Conservation (phyloP, 75 land plant genomes). For the Selaginella moellendorffii region DNA sequence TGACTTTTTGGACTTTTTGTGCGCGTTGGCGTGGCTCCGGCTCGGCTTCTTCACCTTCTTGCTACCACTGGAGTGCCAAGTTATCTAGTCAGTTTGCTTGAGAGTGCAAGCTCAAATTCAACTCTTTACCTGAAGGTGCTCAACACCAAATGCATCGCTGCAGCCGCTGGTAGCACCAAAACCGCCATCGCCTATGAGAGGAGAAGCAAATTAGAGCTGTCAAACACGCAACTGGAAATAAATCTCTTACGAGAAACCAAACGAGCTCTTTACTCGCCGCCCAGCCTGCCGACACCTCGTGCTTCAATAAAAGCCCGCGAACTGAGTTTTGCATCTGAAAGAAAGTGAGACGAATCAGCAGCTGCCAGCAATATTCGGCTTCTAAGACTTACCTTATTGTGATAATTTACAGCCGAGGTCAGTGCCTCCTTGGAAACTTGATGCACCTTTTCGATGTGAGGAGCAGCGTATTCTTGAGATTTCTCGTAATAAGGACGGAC, state of each 20-base stretch:
- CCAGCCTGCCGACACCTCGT: not conserved
- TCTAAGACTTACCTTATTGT: not conserved
- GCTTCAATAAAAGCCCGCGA: not conserved
- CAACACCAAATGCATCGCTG: not conserved
- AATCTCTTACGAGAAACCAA: not conserved
- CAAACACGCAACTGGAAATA: no score
- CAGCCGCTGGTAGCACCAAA: no score
- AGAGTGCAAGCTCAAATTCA: not conserved
- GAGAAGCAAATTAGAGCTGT: not conserved
- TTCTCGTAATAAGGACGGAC: not conserved
- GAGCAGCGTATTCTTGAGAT: not conserved
- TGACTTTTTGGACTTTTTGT: no score
- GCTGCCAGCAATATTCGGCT: not conserved
- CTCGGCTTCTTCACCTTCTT: no score
- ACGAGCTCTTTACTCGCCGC: not conserved
- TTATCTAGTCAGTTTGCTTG: no score
- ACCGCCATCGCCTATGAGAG: not conserved
- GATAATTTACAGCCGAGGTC: not conserved
- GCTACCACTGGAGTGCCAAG: no score
- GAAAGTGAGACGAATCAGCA: not conserved
- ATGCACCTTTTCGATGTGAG: not conserved
- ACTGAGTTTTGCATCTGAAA: not conserved
- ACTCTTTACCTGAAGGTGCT: not conserved
- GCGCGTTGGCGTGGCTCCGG: no score
- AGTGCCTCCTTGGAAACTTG: not conserved